Evolutionary conservation across 331 rosid species (phyloP).

Genomic region (Pyrus hybrid): DNA sequence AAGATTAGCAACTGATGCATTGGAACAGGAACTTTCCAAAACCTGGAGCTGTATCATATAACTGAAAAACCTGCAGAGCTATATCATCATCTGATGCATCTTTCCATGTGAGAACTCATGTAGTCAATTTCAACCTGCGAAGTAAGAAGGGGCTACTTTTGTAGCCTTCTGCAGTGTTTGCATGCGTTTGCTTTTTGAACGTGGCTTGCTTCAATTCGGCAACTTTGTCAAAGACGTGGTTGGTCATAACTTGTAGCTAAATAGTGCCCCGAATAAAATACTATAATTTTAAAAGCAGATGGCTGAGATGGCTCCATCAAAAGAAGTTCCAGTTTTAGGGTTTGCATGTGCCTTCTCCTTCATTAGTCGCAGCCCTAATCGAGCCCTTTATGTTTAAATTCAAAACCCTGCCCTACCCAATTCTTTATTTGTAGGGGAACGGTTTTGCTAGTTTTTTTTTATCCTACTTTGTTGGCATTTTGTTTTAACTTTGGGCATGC

Average conservation of each 20-base stretch:
- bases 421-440: not conserved
- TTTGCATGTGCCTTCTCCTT: constrained; percentile 2
- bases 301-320: constrained; percentile 1
- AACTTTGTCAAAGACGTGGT: not conserved
- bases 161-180: not conserved
- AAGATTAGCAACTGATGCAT: not conserved
- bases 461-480: not conserved
- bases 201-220: not conserved
- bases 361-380: not conserved
- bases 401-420: not conserved
- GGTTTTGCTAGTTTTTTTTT: not conserved
- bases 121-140: not conserved
- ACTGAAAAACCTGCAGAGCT: not conserved
- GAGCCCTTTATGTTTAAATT: not conserved
- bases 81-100: not conserved
- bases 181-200: not conserved
- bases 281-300: not conserved
- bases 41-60: not conserved
- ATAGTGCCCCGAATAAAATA: not conserved
- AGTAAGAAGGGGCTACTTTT: not conserved
- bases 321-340: not conserved
- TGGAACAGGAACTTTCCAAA: not conserved
- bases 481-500: not conserved
- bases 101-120: not conserved
- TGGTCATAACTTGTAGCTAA: not conserved